Evolutionary conservation across 495 filamentous ascomycete genomes (phyloP).

Genomic region (Daldinia vernicosa): DNA sequence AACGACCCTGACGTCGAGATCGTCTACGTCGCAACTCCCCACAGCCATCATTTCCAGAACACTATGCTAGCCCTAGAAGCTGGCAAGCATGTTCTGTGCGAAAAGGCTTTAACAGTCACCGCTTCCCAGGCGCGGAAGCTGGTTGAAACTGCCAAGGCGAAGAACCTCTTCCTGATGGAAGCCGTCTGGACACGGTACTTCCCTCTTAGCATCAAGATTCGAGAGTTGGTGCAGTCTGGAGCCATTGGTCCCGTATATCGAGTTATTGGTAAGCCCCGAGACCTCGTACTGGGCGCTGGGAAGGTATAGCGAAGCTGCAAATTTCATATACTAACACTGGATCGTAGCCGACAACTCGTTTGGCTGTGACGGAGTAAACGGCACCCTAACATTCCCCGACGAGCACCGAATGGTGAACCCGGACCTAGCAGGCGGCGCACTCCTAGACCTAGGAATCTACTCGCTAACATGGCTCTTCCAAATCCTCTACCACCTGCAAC

Average conservation of each 20-base stretch:
- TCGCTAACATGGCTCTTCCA: conserved; percentile 94
- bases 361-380: conserved; percentile 50
- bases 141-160: conserved; percentile 74
- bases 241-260: conserved; percentile 80
- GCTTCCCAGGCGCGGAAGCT: conserved; percentile 81
- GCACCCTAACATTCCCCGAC: conserved; percentile 57
- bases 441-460: conserved; percentile 90
- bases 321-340: conserved; percentile 15
- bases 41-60: conserved; percentile 96
- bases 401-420: conserved; percentile 85
- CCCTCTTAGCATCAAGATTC: conserved; percentile 78
- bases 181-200: conserved; percentile 96
- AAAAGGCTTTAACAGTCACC: conserved; percentile 93
- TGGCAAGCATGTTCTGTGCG: conserved; percentile 89
- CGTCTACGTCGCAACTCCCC: conserved; percentile 92
- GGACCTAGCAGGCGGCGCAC: conserved; percentile 83
- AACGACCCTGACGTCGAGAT: conserved; percentile 82
- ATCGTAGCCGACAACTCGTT: conserved; percentile 67
- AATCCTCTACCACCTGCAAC: conserved; percentile 82
- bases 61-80: conserved; percentile 81
- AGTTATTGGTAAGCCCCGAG: conserved; percentile 62
- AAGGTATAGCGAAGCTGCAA: not conserved
- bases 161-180: conserved; percentile 95
- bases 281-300: not conserved
- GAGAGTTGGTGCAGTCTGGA: conserved; percentile 72